Percentiles rank a stretch among this genome's conserved stretches.
Conservation (phyloP, 2,329 filamentous ascomycete species). For the Penicillium polonicum region DNA sequence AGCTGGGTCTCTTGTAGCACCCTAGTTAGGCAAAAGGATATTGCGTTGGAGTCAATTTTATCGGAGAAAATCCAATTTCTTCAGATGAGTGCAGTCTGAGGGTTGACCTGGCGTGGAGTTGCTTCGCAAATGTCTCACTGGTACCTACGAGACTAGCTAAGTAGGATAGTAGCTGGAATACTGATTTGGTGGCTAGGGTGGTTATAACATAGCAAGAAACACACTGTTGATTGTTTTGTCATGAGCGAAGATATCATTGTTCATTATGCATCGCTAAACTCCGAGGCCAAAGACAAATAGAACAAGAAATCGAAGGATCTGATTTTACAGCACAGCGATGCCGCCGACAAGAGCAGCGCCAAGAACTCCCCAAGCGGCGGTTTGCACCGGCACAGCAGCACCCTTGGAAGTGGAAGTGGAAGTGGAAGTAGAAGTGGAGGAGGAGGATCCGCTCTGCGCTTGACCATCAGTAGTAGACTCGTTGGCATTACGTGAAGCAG, state of each 20-base stretch:
- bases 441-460: constrained; percentile 26
- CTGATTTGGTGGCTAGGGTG: neutral
- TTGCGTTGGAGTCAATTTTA: neutral
- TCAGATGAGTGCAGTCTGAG: neutral
- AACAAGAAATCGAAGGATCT: neutral
- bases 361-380: constrained; percentile 40
- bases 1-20: neutral
- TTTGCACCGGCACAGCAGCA: constrained; percentile 32
- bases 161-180: too few relatives aligned
- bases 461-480: constrained; percentile 38
- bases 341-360: constrained; percentile 36
- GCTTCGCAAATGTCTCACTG: neutral
- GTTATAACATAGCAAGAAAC: neutral
- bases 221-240: neutral
- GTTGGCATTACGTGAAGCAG: constrained; percentile 46
- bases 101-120: neutral
- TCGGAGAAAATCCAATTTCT: neutral
- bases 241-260: neutral
- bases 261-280: neutral
- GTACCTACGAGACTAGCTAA: too few relatives aligned
- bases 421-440: constrained; percentile 2
- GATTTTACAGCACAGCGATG: constrained; percentile 32
- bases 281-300: neutral
- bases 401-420: constrained; percentile 27
- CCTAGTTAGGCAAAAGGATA: neutral